Evolutionary conservation across 106 monocot genomes (phyloP), one percentile per base, ranked within the genome.

Genomic region (Platanthera zijinensis): DNA sequence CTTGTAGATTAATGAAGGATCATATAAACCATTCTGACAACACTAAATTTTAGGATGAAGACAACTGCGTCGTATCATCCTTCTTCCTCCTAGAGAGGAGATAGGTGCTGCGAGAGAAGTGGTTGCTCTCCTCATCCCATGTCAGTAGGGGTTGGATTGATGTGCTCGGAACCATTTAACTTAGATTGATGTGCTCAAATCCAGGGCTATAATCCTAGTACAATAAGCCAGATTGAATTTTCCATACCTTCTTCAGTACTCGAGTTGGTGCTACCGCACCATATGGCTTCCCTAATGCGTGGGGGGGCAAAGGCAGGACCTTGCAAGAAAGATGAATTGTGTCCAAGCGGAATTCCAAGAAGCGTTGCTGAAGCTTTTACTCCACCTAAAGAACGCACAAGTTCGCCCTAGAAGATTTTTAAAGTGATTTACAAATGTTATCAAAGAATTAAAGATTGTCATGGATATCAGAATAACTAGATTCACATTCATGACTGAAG

Each of bases 291-390:
- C 78, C 93, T 87, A 76, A 97, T 97, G 45, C 96, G 86, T 75
- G 96, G 93, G 59, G 96, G 96, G 51, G 96, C 96, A 89, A 97
- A 97, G 80, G 96, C 96, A 82, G 93, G 96, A 6, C 96, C 96
- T 73, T 97, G 96, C 19, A 97, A 82, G 77, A 97, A 97, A 51
- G 96, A 97, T 48, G 96, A 97, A 82, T 97, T 97, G 79, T 97
- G 96, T 3, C 96, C 96, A 73, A 97, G 81, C 54, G 96, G 96
- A 79, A 97, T 89, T 71, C 96, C 96, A 72, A 97, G 73, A 72
- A 97, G 96, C 25, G 91, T 83, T 52, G 96, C 79, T 62, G 93
- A 87, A 70, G 93, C 96, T 80, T 86, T 87, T 52, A 80, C 89
- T 74, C 89, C 93, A 73, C 96, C 93, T 48, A 97, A 52, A 15